phyloP scores from a whole-genome alignment of 257 asterid species.

The Solanum chaucha region DNA sequence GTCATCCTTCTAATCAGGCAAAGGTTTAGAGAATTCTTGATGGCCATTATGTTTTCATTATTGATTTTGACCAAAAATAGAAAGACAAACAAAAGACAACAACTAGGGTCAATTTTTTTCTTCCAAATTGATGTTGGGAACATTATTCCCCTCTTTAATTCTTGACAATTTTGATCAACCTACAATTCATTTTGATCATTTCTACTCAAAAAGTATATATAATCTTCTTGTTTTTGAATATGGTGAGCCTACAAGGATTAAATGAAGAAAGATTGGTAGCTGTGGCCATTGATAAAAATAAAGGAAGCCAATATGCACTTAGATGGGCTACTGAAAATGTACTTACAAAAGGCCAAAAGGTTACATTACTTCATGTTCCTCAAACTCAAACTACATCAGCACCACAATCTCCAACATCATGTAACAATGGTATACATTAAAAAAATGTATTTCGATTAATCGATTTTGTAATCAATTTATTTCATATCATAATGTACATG shows the following conservation, averaged over 20 bases:
- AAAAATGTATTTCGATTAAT: no score
- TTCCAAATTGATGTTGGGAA: not conserved
- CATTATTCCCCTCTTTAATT: not conserved
- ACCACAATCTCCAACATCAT: not conserved
- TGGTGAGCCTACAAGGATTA: not conserved
- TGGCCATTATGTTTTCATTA: not conserved
- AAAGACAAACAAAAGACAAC: not conserved
- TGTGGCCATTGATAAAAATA: constrained; percentile 7
- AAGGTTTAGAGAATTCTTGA: not conserved
- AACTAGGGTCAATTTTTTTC: not conserved
- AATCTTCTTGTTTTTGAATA: not conserved
- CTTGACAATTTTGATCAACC: not conserved
- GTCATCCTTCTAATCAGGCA: not conserved
- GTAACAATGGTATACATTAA: not conserved
- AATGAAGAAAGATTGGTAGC: constrained; percentile 3
- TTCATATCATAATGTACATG: not conserved
- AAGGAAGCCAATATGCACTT: constrained; percentile 10
- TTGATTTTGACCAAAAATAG: not conserved
- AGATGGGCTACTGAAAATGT: constrained; percentile 9
- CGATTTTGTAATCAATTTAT: not conserved
- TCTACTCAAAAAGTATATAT: not conserved
- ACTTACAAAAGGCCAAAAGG: constrained; percentile 1
- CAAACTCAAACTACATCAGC: not conserved
- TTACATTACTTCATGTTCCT: constrained; percentile 3
- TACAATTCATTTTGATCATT: not conserved